Conservation (phyloP, 1,139 yeast genomes). For the Zygoascus sp. region DNA sequence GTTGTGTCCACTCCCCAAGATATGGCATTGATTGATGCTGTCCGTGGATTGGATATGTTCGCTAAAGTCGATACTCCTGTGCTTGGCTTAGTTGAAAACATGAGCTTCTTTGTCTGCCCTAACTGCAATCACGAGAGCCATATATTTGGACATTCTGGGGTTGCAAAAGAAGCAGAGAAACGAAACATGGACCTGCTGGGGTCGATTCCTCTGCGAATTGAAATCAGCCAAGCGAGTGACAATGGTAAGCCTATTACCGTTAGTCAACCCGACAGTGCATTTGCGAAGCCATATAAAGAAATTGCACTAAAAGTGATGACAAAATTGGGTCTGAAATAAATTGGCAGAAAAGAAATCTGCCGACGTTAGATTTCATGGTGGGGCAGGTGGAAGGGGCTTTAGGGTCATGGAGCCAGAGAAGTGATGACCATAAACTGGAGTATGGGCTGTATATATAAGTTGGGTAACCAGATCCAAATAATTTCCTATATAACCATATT, state of each 20-base stretch:
- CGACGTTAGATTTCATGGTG: background rate
- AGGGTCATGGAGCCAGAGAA: no score
- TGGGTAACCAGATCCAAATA: background rate
- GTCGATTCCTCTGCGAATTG: constrained; percentile 60
- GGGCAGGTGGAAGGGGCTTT: no score
- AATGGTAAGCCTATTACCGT: constrained; percentile 61
- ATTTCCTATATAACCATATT: no score
- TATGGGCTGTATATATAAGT: background rate
- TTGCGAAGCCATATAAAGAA: constrained; percentile 26
- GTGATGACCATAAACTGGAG: background rate
- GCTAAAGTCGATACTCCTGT: constrained; percentile 69
- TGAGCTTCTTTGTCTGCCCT: constrained; percentile 76
- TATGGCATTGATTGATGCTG: constrained; percentile 75
- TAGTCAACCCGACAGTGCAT: constrained; percentile 37
- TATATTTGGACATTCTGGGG: constrained; percentile 70
- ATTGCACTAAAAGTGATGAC: constrained; percentile 25
- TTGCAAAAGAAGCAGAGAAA: constrained; percentile 51
- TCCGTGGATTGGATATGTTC: constrained; percentile 77
- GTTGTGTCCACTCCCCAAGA: constrained; percentile 88
- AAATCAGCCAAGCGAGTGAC: constrained; percentile 61
- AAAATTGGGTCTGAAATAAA: constrained; percentile 13
- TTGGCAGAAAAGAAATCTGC: no score
- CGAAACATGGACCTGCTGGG: constrained; percentile 54
- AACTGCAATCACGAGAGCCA: constrained; percentile 70
- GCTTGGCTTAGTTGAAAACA: constrained; percentile 74